Base-by-base conservation (phyloP, 345 rosid species). In the Eucalyptus regnans region DNA sequence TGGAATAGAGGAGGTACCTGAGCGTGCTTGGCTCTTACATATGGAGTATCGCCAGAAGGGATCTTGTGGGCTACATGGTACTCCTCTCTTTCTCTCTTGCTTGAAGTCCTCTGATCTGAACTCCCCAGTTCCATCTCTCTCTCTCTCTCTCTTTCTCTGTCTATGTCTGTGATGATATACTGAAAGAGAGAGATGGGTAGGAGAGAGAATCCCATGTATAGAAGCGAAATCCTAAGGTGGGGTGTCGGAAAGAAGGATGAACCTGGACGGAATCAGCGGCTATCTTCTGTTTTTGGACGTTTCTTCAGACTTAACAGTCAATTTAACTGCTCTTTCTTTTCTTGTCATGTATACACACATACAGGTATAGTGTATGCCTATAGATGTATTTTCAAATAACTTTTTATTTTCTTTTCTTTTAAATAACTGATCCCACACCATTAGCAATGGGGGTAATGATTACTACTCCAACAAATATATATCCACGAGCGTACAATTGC, bases 1-100 rank as follows among this genome's bases (percentile, higher is more conserved):
- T 41, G 46, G 22, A 20, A 3, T 22, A 9, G 7, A 43, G 12
- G 44, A 18, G 46, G 20, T 68, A 96, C 99, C 99, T 97, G 99
- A 54, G 99, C 98, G 88, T 93, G 96, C 90, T 97, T 97, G 87
- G 99, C 99, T 91, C 92, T 91, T 41, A 95, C 98, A 90, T 97
- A 97, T 49, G 98, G 98, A 87, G 96, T 92, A 89, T 96, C 99
- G 9, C 99, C 99, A 29, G 92, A 89, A 66, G 99, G 99, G 89
- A 97, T 95, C 91, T 97, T 97, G 90, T 95, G 94, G 87, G 94
- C 86, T 17, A 95, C 96, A 92, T 94, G 99, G 86, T 91, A 95
- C 49, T 89, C 56, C 27, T 93, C 94, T 83, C 86, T 91, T 16
- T 92, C 92, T 88, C 91, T 92, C 64, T 49, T 89, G 11, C 50